phyloP scores from a whole-genome alignment of 108 stramenopile species.

The Stephanodiscus minutulus region DNA sequence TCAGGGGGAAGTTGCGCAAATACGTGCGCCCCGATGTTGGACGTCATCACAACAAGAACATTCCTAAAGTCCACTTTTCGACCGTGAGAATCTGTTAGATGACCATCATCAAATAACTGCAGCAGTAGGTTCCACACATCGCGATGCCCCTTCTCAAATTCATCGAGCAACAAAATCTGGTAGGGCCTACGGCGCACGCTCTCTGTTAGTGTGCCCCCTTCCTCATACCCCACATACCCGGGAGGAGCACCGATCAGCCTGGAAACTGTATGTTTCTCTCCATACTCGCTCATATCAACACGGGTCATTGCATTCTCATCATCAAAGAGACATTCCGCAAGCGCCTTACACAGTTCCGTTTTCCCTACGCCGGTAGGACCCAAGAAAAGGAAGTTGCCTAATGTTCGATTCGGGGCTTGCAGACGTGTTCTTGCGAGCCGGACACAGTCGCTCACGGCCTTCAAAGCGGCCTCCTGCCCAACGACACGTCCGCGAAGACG shows the following conservation, averaged over 20 bases:
- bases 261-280: slow-evolving; percentile 83
- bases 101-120: slow-evolving; percentile 84
- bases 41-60: slow-evolving; percentile 83
- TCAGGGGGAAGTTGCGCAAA: slow-evolving; percentile 67
- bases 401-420: slow-evolving; percentile 84
- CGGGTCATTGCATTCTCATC: slow-evolving; percentile 91
- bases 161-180: slow-evolving; percentile 84
- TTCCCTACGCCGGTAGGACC: slow-evolving; percentile 88
- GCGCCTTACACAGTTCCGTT: slow-evolving; percentile 90
- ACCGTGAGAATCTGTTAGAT: slow-evolving; percentile 78
- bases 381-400: slow-evolving; percentile 88
- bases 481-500: slow-evolving; percentile 80
- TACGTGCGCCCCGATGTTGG: slow-evolving; percentile 75
- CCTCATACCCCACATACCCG: slow-evolving; percentile 75
- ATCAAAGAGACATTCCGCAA: slow-evolving; percentile 91
- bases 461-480: slow-evolving; percentile 89
- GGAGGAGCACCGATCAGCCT: slow-evolving; percentile 84
- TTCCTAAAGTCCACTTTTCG: slow-evolving; percentile 77
- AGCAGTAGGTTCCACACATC: slow-evolving; percentile 86
- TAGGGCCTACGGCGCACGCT: slow-evolving; percentile 79
- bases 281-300: slow-evolving; percentile 90
- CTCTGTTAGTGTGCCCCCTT: slow-evolving; percentile 81
- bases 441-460: slow-evolving; percentile 86
- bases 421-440: slow-evolving; percentile 85
- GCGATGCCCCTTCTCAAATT: slow-evolving; percentile 81